Evolutionary conservation across 306 rosid genomes (phyloP).

Genomic region (Cucumis sativus): Cucumber_9930_V3 NC_026657.2:12896001-12896500

Average conservation of each 20-base stretch:
- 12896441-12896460: background rate
- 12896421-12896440: background rate
- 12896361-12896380: background rate
- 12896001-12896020: too few species aligned
- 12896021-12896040: too few species aligned
- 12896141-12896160: background rate
- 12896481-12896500: background rate
- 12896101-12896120: too few species aligned
- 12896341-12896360: background rate
- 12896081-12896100: too few species aligned
- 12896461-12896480: background rate
- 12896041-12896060: too few species aligned
- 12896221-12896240: background rate
- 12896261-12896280: background rate
- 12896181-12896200: background rate
- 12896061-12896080: too few species aligned
- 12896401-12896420: background rate
- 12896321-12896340: background rate
- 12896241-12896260: background rate
- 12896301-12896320: conserved; percentile 3
- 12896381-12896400: background rate
- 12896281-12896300: conserved; percentile 2
- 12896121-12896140: too few species aligned
- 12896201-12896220: background rate
- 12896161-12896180: background rate